A percentile compares a stretch with the other conserved stretches of the same genome.
These are phyloP conservation scores for Xerocomus brunneocitrinus DNA, from an alignment of 768 basidiomycete species.

Conservation along the genomic window DNA sequence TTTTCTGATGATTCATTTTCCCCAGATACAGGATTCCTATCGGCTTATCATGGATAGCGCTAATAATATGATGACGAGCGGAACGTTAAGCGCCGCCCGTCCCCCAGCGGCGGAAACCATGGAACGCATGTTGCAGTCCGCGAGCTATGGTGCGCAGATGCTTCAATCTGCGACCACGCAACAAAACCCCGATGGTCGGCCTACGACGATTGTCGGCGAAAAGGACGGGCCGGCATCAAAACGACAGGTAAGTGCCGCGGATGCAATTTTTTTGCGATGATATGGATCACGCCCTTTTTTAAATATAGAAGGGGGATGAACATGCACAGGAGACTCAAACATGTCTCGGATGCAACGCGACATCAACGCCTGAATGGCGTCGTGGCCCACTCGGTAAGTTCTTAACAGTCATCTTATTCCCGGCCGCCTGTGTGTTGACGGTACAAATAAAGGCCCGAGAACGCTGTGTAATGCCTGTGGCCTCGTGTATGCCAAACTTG, in stretches of 20 bases:
- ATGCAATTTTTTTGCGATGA: constrained; percentile 21
- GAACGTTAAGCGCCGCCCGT: constrained; percentile 20
- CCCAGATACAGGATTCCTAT: constrained; percentile 43
- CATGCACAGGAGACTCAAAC: constrained; percentile 59
- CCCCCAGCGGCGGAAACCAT: constrained; percentile 30
- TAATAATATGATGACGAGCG: constrained; percentile 25
- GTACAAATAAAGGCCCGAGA: constrained; percentile 55
- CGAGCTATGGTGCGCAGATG: constrained; percentile 34
- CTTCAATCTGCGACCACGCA: constrained; percentile 27
- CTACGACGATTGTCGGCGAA: constrained; percentile 20
- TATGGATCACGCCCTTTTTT: constrained; percentile 26
- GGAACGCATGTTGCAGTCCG: constrained; percentile 45
- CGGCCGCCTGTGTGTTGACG: constrained; percentile 23
- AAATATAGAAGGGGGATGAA: constrained; percentile 36
- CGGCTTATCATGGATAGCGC: constrained; percentile 38
- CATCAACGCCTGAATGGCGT: constrained; percentile 85
- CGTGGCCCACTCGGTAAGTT: constrained; percentile 72
- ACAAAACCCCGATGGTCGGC: constrained; percentile 27
- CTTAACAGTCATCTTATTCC: constrained; percentile 15
- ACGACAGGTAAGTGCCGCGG: constrained; percentile 33
- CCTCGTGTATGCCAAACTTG: constrained; percentile 82
- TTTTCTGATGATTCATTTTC: constrained; percentile 11
- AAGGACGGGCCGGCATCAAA: constrained; percentile 30
- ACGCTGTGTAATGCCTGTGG: constrained; percentile 86
- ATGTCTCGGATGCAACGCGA: constrained; percentile 78